A percentile compares a stretch with the other conserved stretches of the same genome.
Evolutionary conservation across 2,329 filamentous ascomycete genomes (phyloP).

Genomic region (Aspergillus candidus): DNA sequence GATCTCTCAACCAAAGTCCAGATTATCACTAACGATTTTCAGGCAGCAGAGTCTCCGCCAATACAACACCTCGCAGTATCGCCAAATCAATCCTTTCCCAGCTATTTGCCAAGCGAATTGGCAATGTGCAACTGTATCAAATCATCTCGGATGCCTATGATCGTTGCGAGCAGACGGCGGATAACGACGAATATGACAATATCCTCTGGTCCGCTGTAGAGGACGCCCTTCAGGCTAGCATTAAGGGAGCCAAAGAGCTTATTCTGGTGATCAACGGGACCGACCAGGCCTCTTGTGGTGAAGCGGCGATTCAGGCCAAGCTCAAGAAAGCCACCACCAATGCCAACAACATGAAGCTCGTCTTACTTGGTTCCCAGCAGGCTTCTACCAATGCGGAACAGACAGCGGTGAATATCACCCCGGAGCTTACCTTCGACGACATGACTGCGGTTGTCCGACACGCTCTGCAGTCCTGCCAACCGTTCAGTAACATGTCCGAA

Average conservation of each 20-base stretch:
- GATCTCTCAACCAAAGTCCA: background rate
- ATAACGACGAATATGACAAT: conserved; percentile 28
- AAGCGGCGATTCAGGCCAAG: conserved; percentile 23
- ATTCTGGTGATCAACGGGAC: conserved; percentile 36
- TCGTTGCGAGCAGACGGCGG: conserved; percentile 17
- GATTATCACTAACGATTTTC: background rate
- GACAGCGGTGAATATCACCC: conserved; percentile 21
- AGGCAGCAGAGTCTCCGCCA: conserved; percentile 29
- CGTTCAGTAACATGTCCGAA: conserved; percentile 23
- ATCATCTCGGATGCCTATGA: conserved; percentile 29
- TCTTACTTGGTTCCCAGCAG: conserved; percentile 25
- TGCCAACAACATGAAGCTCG: conserved; percentile 22
- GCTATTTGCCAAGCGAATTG: conserved; percentile 35
- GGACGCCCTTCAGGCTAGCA: conserved; percentile 21
- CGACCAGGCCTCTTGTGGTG: conserved; percentile 30
- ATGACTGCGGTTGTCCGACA: conserved; percentile 28
- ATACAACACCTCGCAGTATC: conserved; percentile 26
- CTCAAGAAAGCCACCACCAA: conserved; percentile 20
- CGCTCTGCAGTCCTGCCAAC: conserved; percentile 19
- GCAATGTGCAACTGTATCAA: conserved; percentile 34
- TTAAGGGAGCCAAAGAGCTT: conserved; percentile 29
- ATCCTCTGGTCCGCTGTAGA: conserved; percentile 32
- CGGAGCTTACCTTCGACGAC: conserved; percentile 34
- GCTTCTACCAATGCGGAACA: conserved; percentile 8
- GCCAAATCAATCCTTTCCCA: conserved; percentile 33